Evolutionary conservation across 2,329 filamentous ascomycete species (phyloP).

Genomic region (Teratosphaeria zuluensis): DNA sequence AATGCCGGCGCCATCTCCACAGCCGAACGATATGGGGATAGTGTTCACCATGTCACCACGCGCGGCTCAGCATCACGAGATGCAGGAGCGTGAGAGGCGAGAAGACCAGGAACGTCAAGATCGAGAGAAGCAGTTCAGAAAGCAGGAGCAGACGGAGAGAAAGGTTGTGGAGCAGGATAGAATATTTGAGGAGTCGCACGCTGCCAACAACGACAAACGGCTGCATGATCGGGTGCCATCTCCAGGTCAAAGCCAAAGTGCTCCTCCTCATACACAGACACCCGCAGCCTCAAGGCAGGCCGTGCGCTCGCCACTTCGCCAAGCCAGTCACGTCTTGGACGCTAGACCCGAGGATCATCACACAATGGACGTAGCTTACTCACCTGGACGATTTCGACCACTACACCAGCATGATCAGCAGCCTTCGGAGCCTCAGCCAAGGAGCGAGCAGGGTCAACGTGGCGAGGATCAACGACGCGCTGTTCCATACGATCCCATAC

Average conservation of each 20-base stretch:
- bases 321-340: background rate
- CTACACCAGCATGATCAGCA: background rate
- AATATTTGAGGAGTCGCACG: background rate
- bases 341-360: background rate
- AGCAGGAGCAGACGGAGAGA: background rate
- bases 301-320: background rate
- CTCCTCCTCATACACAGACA: background rate
- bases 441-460: background rate
- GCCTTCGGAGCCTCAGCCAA: background rate
- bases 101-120: background rate
- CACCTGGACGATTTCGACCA: background rate
- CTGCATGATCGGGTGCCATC: background rate
- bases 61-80: background rate
- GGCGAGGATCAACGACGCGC: background rate
- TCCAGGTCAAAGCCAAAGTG: background rate
- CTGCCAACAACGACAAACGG: background rate
- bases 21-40: background rate
- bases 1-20: background rate
- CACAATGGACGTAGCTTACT: background rate
- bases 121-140: background rate
- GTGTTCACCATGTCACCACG: conserved; percentile 4
- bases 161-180: background rate
- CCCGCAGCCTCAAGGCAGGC: background rate
- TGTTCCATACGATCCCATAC: background rate
- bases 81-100: background rate